Base-by-base conservation (phyloP, 139 green algal species). In the Chlorokybus atmophyticus region DNA sequence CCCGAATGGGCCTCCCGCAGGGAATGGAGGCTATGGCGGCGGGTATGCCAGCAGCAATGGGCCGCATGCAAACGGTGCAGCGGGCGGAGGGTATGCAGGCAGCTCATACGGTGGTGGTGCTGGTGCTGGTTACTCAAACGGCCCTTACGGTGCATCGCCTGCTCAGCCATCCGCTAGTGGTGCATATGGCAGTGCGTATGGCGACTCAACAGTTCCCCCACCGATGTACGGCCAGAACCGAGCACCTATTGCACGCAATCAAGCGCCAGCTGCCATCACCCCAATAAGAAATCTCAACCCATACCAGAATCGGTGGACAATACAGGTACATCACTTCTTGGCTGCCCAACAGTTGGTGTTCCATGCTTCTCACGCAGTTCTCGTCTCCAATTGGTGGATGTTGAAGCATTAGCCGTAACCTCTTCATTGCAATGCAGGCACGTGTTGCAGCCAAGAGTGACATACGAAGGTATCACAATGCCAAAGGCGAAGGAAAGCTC, bases 281-380 rank as follows among this genome's bases (percentile, higher is more conserved):
- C 82, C 84, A 35, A 95, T 99, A 75, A 75, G 50, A 17, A 56
- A 61, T 0, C 73, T 99, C 10, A 97, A 94, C 73, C 85, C 86
- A 35, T 99, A 94, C 71, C 75, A 85, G 32, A 86, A 79, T 17
- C 68, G 84, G 14, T 99, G 91, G 91, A 91, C 87, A 19, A 93
- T 99, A 73, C 85, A 87, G 56, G 42, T 10, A n/a, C n/a, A n/a
- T n/a, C n/a, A n/a, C n/a, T n/a, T n/a, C n/a, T n/a, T n/a, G n/a
- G n/a, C n/a, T n/a, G n/a, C n/a, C n/a, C n/a, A n/a, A n/a, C n/a
- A n/a, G n/a, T n/a, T n/a, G n/a, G n/a, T n/a, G n/a, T n/a, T n/a
- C n/a, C n/a, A n/a, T n/a, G n/a, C n/a, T n/a, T n/a, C n/a, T n/a
- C n/a, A n/a, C n/a, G n/a, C n/a, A n/a, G n/a, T n/a, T n/a, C n/a